Evolutionary conservation across 1,284 basidiomycete species (phyloP), one percentile per base, ranked within the genome.

Genomic region (Apiotrichum domesticum): DNA sequence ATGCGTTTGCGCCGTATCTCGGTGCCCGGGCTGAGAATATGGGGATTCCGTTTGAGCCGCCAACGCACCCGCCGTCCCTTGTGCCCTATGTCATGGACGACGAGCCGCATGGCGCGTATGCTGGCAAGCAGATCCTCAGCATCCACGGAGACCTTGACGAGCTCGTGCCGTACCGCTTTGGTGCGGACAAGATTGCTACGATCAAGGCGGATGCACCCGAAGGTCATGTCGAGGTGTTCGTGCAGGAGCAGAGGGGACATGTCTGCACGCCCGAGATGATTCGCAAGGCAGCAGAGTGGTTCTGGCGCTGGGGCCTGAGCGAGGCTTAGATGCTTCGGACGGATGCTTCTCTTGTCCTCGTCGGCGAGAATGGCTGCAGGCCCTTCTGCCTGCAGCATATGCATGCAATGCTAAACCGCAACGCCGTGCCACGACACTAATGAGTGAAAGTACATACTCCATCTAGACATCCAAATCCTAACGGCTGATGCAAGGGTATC

Each of bases 51-150:
- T 77, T 83, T 52, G 77, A 67, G 10, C 78, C 85, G 0, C 85
- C 84, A 0, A 78, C 82, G 59, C 80, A 87, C 63, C 88, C 88
- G 0, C 68, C 75, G 10, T 78, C 80, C 7, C 75, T 90, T 39
- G 70, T 79, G 43, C 69, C 74, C 5, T 71, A 83, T 47, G 76
- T 89, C 34, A 66, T 76, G 39, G 62, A 65, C 3, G 59, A 78
- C 14, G 81, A 84, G 62, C 81, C 83, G 1, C 56, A 64, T 9
- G 45, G 56, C 41, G 83, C 84, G 1, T 90, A 87, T 71, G 58
- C 79, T 1, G 83, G 82, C 0, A 88, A 88, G 76, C 84, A 82
- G 66, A 81, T 90, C 14, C 77, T 89, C 6, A 82, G 86, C 0
- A 72, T 90, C 5, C 84, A 84, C 2, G 87, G 79, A 0, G 64